A percentile compares a stretch with the other conserved stretches of the same genome.
Evolutionary conservation across 2,329 filamentous ascomycete species (phyloP).

Genomic region (Colletotrichum ledebouriae): DNA sequence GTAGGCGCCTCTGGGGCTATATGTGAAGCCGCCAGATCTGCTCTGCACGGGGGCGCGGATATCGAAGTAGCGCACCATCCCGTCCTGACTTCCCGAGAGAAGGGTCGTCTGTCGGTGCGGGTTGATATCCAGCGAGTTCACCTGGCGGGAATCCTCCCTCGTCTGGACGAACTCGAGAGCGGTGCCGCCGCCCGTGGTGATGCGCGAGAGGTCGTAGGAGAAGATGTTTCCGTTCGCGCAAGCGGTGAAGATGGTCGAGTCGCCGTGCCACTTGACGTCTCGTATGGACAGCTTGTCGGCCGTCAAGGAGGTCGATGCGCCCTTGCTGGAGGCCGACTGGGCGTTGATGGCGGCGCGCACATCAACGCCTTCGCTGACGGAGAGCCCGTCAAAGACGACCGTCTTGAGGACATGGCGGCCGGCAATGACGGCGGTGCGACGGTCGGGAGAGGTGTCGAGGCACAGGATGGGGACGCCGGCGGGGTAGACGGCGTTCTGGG

Average conservation of each 20-base stretch:
- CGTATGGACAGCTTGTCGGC: constrained; percentile 74
- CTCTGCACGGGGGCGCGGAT: constrained; percentile 63
- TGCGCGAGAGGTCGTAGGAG: constrained; percentile 69
- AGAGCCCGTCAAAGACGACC: constrained; percentile 66
- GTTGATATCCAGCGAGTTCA: constrained; percentile 74
- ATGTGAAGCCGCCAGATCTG: constrained; percentile 64
- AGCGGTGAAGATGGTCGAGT: constrained; percentile 71
- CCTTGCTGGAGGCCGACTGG: constrained; percentile 60
- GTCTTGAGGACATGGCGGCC: constrained; percentile 74
- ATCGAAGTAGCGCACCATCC: constrained; percentile 73
- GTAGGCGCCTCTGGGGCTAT: constrained; percentile 57
- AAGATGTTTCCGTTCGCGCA: constrained; percentile 76
- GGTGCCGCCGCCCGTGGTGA: constrained; percentile 58
- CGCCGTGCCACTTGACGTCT: constrained; percentile 71
- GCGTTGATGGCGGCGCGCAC: constrained; percentile 68
- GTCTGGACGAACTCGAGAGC: constrained; percentile 69
- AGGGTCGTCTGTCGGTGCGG: constrained; percentile 70
- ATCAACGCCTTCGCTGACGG: constrained; percentile 69
- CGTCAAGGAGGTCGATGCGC: constrained; percentile 51
- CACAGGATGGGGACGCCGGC: constrained; percentile 68
- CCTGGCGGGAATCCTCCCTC: constrained; percentile 72
- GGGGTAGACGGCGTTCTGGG: constrained; percentile 68
- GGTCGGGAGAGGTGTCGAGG: constrained; percentile 71
- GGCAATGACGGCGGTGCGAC: constrained; percentile 67
- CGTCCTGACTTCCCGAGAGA: constrained; percentile 74